Evolutionary conservation across 1,139 yeast species (phyloP), one percentile per base, ranked within the genome.

Genomic region (Wickerhamiella pararugosa): DNA sequence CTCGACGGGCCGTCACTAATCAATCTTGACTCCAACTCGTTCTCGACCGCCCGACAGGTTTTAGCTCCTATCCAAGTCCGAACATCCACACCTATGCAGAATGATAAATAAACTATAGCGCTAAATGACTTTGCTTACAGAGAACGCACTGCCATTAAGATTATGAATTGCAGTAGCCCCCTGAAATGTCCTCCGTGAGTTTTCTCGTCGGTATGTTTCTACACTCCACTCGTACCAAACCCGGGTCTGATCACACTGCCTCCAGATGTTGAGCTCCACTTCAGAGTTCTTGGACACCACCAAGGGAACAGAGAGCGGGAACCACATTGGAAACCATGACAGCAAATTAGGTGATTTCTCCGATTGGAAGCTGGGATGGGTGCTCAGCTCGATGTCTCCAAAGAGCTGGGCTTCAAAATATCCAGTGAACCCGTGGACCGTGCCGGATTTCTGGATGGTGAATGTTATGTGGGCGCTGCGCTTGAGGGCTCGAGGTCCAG

Each of bases 151-250:
- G 10, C 75, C 75, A 34, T 59, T 56, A 6, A 61, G 55, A 47
- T 71, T 71, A 49, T 71, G 75, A 28, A 70, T 54, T 39, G 59
- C 58, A 2, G 70, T 57, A 5, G 61, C 60, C 6, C 67, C 69
- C 0, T 15, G 21, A 15, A 73, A 67, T 39, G 69, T 57, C 7
- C 69, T 64, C 21, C 71, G 58, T 6, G 65, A 61, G 43, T 66
- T 40, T 10, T 27, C 39, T 7, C 70, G 36, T 9, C 7, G 21
- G 10, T 15, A 38, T 6, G 33, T 33, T 21, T 76, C 79, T 26
- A 71, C 62, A 1, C 70, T 62, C 92, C 94, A 83, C 51, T 75
- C 80, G 53, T 82, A 83, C 86, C 87, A 79, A 1, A 78, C 76
- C 34, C 61, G 61, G 1, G 59, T 52, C 5, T 55, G 58, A 30